These are phyloP conservation scores for Citrus australasica DNA, from an alignment of 345 rosid genomes.

Conservation along the genomic window DNA sequence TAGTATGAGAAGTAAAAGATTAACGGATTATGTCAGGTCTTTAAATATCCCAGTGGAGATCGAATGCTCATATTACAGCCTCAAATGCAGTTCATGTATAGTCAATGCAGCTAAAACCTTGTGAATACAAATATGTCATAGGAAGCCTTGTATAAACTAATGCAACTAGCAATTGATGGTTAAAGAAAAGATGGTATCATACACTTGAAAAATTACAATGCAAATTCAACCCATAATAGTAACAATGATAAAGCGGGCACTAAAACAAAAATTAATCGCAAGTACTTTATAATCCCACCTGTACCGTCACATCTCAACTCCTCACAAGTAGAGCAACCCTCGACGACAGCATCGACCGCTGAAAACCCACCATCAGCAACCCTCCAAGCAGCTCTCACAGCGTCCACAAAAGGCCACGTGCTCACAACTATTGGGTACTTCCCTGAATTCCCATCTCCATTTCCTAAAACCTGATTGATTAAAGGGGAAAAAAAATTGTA, in stretches of 20 bases:
- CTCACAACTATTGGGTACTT: constrained; percentile 74
- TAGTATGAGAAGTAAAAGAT: not conserved
- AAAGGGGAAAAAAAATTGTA: not conserved
- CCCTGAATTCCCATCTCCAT: constrained; percentile 26
- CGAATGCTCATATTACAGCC: not conserved
- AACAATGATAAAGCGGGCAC: not conserved
- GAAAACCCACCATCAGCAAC: constrained; percentile 56
- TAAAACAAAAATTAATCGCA: not conserved
- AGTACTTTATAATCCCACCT: constrained; percentile 32
- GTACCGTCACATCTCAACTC: constrained; percentile 90
- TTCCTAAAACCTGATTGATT: constrained; percentile 36
- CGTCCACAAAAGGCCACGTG: constrained; percentile 87
- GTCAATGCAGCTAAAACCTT: not conserved
- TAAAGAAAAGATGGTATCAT: not conserved
- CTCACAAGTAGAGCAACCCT: constrained; percentile 94
- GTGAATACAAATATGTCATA: not conserved
- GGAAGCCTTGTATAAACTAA: not conserved
- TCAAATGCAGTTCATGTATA: not conserved
- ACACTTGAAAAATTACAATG: not conserved
- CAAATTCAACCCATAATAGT: not conserved
- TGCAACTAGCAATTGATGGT: not conserved
- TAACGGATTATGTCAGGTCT: not conserved
- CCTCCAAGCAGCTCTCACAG: constrained; percentile 86
- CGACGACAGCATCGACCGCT: constrained; percentile 84
- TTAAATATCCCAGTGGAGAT: not conserved